Evolutionary conservation across 208 protist species (phyloP), one percentile per base, ranked within the genome.

Genomic region (Vickermania ingenoplastis): DNA sequence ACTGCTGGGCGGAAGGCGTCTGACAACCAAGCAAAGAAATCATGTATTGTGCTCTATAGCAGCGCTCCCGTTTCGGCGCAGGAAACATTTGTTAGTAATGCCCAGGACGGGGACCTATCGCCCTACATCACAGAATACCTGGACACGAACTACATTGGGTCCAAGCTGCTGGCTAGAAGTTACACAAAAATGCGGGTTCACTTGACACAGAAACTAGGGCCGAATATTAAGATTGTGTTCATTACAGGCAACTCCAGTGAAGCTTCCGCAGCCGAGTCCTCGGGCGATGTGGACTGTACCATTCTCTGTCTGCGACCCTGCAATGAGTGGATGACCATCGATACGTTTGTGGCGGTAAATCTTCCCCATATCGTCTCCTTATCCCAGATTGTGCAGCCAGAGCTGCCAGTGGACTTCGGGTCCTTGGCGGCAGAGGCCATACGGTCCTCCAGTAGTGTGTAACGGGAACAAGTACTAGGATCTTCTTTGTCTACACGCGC

Each of bases 21-120:
- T 30, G 29, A 21, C 21, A 24, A 41, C 48, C 11, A 45, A 17
- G 36, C 7, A 45, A 45, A 45, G 36, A 45, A 45, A n/a, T 64
- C 67, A 2, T 49, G 54, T 31, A 74, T 93, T 2, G 91, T 81
- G 28, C 77, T 97, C 5, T 97, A 93, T 66, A 92, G 83, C 26
- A 79, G 62, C 5, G 85, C 86, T 30, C 71, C 57, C 30, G 61
- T 89, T 1, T 61, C 41, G 0, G 72, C 89, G 3, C 91, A 97
- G 70, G 69, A 86, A 59, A 53, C 91, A 21, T 31, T 97, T 1
- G 86, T 96, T 67, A 48, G 53, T 2, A 24, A 91, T 68, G 81
- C 81, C 5, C 27, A 23, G 3, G 31, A 79, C 29, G 92, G 91
- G 3, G 76, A 95, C 51, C 50, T 97, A 4, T 67, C 77, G 2